phyloP scores from a whole-genome alignment of 2,329 filamentous ascomycete genomes.

The Neonectria sp. region DNA sequence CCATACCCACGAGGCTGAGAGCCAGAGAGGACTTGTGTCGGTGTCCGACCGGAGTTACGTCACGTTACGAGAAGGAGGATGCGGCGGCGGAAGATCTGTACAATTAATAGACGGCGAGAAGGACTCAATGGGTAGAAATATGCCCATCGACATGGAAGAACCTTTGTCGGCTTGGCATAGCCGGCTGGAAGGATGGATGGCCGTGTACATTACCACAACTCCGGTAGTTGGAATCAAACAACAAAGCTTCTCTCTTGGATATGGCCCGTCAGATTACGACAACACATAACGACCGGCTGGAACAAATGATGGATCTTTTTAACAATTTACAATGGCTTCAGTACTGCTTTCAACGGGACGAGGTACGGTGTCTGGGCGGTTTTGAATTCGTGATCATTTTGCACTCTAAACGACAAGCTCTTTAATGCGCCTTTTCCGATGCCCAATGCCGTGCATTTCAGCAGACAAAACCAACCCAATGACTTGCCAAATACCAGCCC shows the following conservation, averaged over 20 bases:
- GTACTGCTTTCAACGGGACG: slow-evolving; percentile 23
- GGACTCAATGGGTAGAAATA: neutral
- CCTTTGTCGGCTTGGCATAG: neutral
- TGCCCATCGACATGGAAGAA: neutral
- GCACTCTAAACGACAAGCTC: slow-evolving; percentile 53
- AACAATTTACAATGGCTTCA: neutral
- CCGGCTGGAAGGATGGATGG: neutral
- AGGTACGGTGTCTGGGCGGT: slow-evolving; percentile 45
- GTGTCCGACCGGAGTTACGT: neutral
- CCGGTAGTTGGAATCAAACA: slow-evolving; percentile 2
- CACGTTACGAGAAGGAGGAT: neutral
- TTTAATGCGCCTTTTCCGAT: slow-evolving; percentile 57
- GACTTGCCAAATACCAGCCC: slow-evolving; percentile 56
- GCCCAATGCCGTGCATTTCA: slow-evolving; percentile 54
- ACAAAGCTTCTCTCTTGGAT: slow-evolving; percentile 1
- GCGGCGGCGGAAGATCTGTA: slow-evolving; percentile 8
- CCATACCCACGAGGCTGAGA: neutral
- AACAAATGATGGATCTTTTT: neutral
- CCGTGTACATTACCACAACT: slow-evolving; percentile 20
- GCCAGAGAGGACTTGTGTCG: neutral
- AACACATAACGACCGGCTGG: neutral
- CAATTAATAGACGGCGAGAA: slow-evolving; percentile 12
- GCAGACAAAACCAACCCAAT: slow-evolving; percentile 53
- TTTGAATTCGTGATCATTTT: slow-evolving; percentile 55
- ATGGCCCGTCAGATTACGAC: neutral